Evolutionary conservation across 192 early-diverging fungal genomes (phyloP), one percentile per base, ranked within the genome.

Genomic region (Phycomyces nitens): DNA sequence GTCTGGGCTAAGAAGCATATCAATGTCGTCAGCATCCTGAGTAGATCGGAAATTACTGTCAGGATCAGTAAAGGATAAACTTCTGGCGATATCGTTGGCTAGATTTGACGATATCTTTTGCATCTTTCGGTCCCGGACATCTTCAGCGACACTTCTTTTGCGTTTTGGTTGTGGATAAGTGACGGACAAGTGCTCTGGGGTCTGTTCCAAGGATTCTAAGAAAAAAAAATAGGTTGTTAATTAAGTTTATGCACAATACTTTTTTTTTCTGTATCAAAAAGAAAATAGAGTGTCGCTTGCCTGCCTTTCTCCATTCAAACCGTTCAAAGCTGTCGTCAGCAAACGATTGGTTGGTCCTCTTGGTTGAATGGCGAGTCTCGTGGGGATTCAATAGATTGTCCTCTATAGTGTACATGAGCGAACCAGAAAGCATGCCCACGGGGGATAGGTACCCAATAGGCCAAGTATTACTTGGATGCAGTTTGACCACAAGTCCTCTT

Each of bases 1-100:
- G 7, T 34, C 29, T 34, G 29, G 29, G 29, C 3, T 34, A 14
- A 40, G 24, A 26, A 29, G 12, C 21, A 55, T 53, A 34, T 57
- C 43, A 9, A 38, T 56, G 1, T 43, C 39, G 27, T 53, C n/a
- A 29, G 27, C 57, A 22, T 34, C 29, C 7, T 34, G 29, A 34
- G 29, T 34, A 34, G 29, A 50, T 50, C 21, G 49, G 9, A 9
- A 22, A 34, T 1, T 18, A 60, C 34, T 34, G 52, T 10, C 53
- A n/a, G 44, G 44, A 50, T 69, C 68, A 42, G 38, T 38, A 4
- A 75, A 54, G 5, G 73, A 66, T 15, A 75, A 23, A 51, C 68
- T 69, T 20, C 73, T 68, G 22, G 66, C 73, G 42, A 75, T 66
- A 49, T 75, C 62, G 11, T 74, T 70, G 14, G 72, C 72, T 38